Percentiles rank a stretch among this genome's conserved stretches.
phyloP scores from a whole-genome alignment of 164 flowering plant genomes.

The Tetracentron sinense region DNA sequence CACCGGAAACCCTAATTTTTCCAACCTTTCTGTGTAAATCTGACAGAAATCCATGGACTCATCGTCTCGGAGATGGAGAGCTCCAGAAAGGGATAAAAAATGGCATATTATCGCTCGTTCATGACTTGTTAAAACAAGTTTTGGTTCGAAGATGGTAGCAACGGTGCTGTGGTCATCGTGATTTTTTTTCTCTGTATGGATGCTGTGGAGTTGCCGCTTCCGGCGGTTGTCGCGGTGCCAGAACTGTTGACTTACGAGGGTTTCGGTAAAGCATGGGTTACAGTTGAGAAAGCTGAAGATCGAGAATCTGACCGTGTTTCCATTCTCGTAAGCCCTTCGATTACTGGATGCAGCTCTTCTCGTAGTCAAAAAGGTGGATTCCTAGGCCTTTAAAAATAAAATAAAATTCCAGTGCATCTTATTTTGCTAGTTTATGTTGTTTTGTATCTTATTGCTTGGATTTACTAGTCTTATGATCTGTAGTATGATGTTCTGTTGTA shows the following conservation, averaged over 20 bases:
- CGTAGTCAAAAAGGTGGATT: conserved; percentile 5
- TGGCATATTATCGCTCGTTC: not conserved
- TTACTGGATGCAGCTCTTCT: conserved; percentile 8
- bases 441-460: not conserved
- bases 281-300: conserved; percentile 5
- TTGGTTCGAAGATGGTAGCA: not conserved
- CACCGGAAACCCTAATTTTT: not conserved
- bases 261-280: too few species aligned
- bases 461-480: too few species aligned
- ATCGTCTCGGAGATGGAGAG: conserved; percentile 4
- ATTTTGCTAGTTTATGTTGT: not conserved
- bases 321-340: conserved; percentile 7
- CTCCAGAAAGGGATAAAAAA: conserved; percentile 5
- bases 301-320: conserved; percentile 2
- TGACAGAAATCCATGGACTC: conserved; percentile 2
- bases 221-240: conserved; percentile 13
- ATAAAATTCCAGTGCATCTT: too few species aligned
- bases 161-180: not conserved
- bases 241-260: conserved; percentile 15
- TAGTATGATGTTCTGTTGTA: too few species aligned
- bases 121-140: not conserved
- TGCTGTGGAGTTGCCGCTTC: conserved; percentile 13
- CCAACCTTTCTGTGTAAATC: not conserved
- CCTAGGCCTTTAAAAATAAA: not conserved
- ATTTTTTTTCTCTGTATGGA: conserved; percentile 11